Conservation (phyloP, 495 filamentous ascomycete species). For the Lineolata rhizophorae region DNA sequence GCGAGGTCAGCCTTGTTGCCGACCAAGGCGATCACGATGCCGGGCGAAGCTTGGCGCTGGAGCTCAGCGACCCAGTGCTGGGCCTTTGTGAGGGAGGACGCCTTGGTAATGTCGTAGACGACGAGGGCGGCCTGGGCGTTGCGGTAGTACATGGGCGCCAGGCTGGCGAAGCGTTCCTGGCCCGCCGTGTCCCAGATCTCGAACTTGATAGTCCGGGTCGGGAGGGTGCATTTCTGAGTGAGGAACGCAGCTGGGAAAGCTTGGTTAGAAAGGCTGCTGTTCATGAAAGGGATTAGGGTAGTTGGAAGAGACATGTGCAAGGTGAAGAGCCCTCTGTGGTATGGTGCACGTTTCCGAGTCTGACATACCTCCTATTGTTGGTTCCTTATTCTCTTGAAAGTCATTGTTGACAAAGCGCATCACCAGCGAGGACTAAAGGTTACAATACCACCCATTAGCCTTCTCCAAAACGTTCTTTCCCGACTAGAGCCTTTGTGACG, state of each 20-base stretch:
- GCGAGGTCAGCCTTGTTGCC: slow-evolving; percentile 92
- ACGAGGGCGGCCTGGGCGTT: slow-evolving; percentile 97
- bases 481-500: no score
- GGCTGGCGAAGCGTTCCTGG: slow-evolving; percentile 90
- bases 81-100: slow-evolving; percentile 83
- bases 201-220: slow-evolving; percentile 93
- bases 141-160: slow-evolving; percentile 99
- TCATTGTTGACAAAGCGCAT: slow-evolving; percentile 98
- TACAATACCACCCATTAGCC: no score
- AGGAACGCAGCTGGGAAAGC: slow-evolving; percentile 63
- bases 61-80: slow-evolving; percentile 98
- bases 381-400: slow-evolving; percentile 99
- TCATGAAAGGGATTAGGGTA: slow-evolving; percentile 1
- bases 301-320: no score
- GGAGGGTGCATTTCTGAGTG: slow-evolving; percentile 94
- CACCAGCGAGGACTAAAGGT: slow-evolving; percentile 85
- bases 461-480: no score
- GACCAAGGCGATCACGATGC: slow-evolving; percentile 92
- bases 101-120: slow-evolving; percentile 96
- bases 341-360: slow-evolving; percentile 4
- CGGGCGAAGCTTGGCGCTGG: slow-evolving; percentile 89
- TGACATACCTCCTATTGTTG: slow-evolving; percentile 83
- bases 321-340: no score
- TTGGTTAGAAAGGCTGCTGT: neutral
- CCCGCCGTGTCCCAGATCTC: slow-evolving; percentile 99